phyloP scores from a whole-genome alignment of 2,329 filamentous ascomycete genomes.

The Helotiales sp. region DNA sequence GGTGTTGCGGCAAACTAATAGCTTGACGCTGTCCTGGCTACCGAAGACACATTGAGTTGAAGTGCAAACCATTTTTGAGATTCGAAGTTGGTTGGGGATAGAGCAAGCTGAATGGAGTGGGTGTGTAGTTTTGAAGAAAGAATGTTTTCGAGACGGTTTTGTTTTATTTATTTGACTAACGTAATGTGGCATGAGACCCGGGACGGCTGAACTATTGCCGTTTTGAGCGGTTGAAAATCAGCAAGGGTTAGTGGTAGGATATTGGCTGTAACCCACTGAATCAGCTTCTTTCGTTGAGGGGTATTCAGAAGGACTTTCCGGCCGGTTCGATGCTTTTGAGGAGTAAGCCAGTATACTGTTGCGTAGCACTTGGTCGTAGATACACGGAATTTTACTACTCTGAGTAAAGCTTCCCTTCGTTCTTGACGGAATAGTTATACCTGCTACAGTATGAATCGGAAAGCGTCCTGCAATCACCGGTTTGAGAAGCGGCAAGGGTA shows the following conservation, averaged over 20 bases:
- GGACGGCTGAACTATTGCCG: too few species aligned
- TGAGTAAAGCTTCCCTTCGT: too few species aligned
- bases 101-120: background rate
- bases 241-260: too few species aligned
- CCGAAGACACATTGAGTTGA: conserved; percentile 11
- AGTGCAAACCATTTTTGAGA: conserved; percentile 24
- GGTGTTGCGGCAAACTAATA: conserved; percentile 15
- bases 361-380: background rate
- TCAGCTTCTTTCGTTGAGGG: conserved; percentile 18
- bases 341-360: background rate
- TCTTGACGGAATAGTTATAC: too few species aligned
- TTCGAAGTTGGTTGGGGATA: background rate
- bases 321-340: conserved; percentile 9
- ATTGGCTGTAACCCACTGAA: conserved; percentile 20
- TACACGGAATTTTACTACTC: too few species aligned
- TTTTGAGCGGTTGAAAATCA: too few species aligned
- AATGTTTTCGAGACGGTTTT: background rate
- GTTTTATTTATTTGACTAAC: too few species aligned
- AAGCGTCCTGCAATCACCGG: too few species aligned
- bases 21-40: background rate
- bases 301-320: conserved; percentile 14
- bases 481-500: too few species aligned
- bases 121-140: background rate
- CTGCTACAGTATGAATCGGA: too few species aligned
- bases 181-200: too few species aligned